Evolutionary conservation across 2,329 filamentous ascomycete genomes (phyloP), one percentile per base, ranked within the genome.

Genomic region (Orbilia quercus): DNA sequence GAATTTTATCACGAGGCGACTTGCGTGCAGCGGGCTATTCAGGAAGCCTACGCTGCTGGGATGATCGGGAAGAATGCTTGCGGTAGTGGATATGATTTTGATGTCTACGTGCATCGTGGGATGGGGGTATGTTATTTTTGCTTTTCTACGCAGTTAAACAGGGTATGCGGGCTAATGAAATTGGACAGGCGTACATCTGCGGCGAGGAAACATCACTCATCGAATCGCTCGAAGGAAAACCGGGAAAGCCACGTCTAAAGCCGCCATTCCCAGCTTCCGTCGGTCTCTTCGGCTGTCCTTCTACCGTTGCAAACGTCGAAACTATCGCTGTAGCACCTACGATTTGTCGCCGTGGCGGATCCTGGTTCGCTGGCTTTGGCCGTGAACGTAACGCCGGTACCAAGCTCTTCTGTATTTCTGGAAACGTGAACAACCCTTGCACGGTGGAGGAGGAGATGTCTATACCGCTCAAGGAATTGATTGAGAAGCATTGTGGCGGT

Each of bases 381-480:
- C 92, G 95, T 78, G 94, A 98, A 84, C 90, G 95, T 77, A 99
- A 99, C 84, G 87, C 92, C 78, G 95, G 95, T 79, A 99, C 95
- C 76, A 99, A 99, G 86, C 90, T 99, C 44, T 99, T 90, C 85
- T 97, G 93, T 82, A 98, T 99, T 81, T 98, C 94, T 62, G 95
- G 95, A 25, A 92, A 98, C 82, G 95, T 99, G 84, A 99, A 99
- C 87, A 96, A 98, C 85, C 95, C 95, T 62, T 92, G 88, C 82
- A 98, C 95, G 0, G 95, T 99, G 74, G 95, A 99, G 82, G 95
- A 99, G 84, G 95, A 99, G 84, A 99, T 99, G 95, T 96, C 91
- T 58, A 99, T 99, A 77, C 90, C 95, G 45, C 88, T 99, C 73
- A 90, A 91, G 47, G 95, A 99, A 82, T 88, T 99, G 75, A 98